These are phyloP conservation scores for Arabidopsis lyrata DNA, from an alignment of 441 rosid species.

Conservation along the genomic window DNA sequence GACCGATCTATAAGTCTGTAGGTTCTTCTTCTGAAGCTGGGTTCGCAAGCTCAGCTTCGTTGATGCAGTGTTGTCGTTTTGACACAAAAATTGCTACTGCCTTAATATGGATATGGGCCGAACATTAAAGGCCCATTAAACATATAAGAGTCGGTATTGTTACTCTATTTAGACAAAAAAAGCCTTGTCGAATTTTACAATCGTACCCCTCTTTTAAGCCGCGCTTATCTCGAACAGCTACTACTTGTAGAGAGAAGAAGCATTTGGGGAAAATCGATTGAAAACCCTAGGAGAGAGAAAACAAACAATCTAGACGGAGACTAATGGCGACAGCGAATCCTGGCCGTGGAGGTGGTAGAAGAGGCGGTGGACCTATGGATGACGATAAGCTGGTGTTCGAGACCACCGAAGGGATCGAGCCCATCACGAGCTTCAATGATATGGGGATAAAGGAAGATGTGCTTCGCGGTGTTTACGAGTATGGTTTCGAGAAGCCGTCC, in stretches of 20 bases:
- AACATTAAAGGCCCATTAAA: conserved; percentile 13
- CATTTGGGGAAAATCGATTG: conserved; percentile 22
- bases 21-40: conserved; percentile 38
- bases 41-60: not conserved
- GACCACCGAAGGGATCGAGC: conserved; percentile 90
- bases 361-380: conserved; percentile 56
- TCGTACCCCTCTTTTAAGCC: conserved; percentile 22
- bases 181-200: conserved; percentile 22
- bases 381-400: conserved; percentile 88
- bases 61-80: conserved; percentile 25
- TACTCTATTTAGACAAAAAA: not conserved
- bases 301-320: not conserved
- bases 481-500: conserved; percentile 92
- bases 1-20: conserved; percentile 32
- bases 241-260: not conserved
- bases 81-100: not conserved
- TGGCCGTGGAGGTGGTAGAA: conserved; percentile 51
- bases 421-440: conserved; percentile 77
- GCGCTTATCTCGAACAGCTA: conserved; percentile 32
- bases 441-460: conserved; percentile 88
- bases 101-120: conserved; percentile 21
- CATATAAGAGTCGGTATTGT: conserved; percentile 14
- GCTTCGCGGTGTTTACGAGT: conserved; percentile 87
- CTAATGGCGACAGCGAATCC: conserved; percentile 55
- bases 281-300: conserved; percentile 47